Evolutionary conservation across 345 rosid species (phyloP).

Genomic region (Citrus inodora): DNA sequence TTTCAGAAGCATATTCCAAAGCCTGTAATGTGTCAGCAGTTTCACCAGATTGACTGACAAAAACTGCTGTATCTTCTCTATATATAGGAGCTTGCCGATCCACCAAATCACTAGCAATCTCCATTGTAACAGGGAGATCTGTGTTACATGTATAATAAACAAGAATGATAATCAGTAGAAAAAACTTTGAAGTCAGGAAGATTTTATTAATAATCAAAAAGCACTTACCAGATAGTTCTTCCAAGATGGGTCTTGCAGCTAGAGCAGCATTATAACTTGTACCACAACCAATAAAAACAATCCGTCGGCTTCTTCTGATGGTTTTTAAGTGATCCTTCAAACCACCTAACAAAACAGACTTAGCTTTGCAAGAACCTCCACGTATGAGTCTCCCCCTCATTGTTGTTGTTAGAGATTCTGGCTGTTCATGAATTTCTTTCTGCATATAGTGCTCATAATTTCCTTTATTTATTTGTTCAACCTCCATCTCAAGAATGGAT

Average conservation of each 20-base stretch:
- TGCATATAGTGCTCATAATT: slow-evolving; percentile 92
- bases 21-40: slow-evolving; percentile 93
- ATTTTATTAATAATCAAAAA: slow-evolving; percentile 5
- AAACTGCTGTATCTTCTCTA: slow-evolving; percentile 95
- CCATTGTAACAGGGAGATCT: slow-evolving; percentile 98
- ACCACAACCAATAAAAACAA: slow-evolving; percentile 94
- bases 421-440: slow-evolving; percentile 98
- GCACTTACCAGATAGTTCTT: slow-evolving; percentile 86
- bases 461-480: slow-evolving; percentile 95
- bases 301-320: slow-evolving; percentile 86
- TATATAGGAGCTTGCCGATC: slow-evolving; percentile 95
- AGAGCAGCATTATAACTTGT: slow-evolving; percentile 97
- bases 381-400: slow-evolving; percentile 96
- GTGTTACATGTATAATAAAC: slow-evolving; percentile 5
- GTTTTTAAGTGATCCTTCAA: slow-evolving; percentile 91
- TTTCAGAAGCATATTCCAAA: slow-evolving; percentile 73
- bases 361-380: slow-evolving; percentile 77
- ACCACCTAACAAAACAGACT: slow-evolving; percentile 93
- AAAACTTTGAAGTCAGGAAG: neutral
- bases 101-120: slow-evolving; percentile 93
- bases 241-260: slow-evolving; percentile 90
- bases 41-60: slow-evolving; percentile 99
- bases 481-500: slow-evolving; percentile 92
- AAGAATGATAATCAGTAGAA: slow-evolving; percentile 3
- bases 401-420: slow-evolving; percentile 90